phyloP scores from a whole-genome alignment of 495 filamentous ascomycete genomes.

The Podospora conica region DNA sequence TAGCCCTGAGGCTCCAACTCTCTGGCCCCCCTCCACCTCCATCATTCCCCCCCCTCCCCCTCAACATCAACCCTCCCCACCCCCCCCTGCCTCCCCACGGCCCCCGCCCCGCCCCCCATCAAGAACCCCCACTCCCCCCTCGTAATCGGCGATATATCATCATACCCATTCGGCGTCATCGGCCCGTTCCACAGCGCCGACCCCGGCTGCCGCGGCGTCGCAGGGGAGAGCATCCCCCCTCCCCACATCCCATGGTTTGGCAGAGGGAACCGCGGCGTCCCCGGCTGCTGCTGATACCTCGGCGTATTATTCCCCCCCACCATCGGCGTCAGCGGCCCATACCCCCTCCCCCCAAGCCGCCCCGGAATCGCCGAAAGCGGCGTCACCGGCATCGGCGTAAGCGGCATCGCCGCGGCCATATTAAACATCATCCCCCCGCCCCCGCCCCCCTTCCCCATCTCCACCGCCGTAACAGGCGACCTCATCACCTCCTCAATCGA shows the following conservation, averaged over 20 bases:
- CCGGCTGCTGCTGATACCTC: background rate
- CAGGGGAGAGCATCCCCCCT: background rate
- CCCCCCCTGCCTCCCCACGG: constrained; percentile 24
- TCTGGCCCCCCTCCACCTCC: background rate
- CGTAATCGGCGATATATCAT: constrained; percentile 50
- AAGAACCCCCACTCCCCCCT: constrained; percentile 51
- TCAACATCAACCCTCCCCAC: constrained; percentile 29
- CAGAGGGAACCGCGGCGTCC: background rate
- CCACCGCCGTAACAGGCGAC: background rate
- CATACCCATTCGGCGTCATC: constrained; percentile 47
- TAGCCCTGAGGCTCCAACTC: no score
- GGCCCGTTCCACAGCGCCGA: constrained; percentile 27
- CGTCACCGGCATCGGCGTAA: constrained; percentile 8
- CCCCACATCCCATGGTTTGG: background rate
- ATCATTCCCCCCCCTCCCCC: background rate
- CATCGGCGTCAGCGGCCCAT: background rate
- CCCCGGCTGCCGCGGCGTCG: constrained; percentile 7
- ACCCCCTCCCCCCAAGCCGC: background rate
- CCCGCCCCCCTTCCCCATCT: background rate
- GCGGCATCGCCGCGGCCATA: background rate
- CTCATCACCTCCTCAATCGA: background rate
- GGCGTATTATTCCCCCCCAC: background rate
- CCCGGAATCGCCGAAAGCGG: constrained; percentile 16
- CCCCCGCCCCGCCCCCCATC: constrained; percentile 25
- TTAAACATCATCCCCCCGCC: background rate